A percentile compares a stretch with the other conserved stretches of the same genome.
phyloP scores from a whole-genome alignment of 306 rosid species.

The Lathyrus sativus region DNA sequence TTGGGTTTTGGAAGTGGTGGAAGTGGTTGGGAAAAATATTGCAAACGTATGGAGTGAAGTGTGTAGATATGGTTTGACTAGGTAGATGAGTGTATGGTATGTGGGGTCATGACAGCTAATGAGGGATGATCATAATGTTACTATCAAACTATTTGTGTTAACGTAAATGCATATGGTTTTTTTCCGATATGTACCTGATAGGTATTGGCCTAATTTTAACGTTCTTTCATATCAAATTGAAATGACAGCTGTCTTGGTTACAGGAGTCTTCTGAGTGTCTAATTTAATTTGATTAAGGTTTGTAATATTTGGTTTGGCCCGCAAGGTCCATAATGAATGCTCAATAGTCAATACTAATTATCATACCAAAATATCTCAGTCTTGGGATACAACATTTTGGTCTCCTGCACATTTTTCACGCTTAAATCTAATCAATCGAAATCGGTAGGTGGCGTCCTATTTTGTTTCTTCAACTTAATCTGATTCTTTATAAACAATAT shows the following conservation, averaged over 20 bases:
- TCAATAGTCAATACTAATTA: too few relatives aligned
- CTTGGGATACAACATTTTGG: too few relatives aligned
- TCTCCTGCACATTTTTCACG: too few relatives aligned
- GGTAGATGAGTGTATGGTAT: neutral
- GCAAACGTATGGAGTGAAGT: slow-evolving; percentile 32
- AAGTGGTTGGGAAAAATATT: slow-evolving; percentile 47
- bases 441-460: too few relatives aligned
- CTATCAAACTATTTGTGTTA: slow-evolving; percentile 30
- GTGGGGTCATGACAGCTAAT: slow-evolving; percentile 51
- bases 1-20: slow-evolving; percentile 34
- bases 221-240: slow-evolving; percentile 13
- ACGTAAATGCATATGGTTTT: neutral
- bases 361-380: too few relatives aligned
- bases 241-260: slow-evolving; percentile 36
- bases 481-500: too few relatives aligned
- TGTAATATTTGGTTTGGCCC: too few relatives aligned
- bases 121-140: slow-evolving; percentile 19
- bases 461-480: too few relatives aligned
- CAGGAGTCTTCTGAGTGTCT: neutral
- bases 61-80: slow-evolving; percentile 41
- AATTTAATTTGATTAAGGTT: too few relatives aligned
- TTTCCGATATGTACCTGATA: slow-evolving; percentile 3
- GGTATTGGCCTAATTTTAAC: neutral
- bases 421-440: too few relatives aligned
- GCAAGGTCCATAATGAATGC: too few relatives aligned